Base-by-base conservation (phyloP, 202 grass and related monocot genomes). In the Cymbopogon flexuosus region DNA sequence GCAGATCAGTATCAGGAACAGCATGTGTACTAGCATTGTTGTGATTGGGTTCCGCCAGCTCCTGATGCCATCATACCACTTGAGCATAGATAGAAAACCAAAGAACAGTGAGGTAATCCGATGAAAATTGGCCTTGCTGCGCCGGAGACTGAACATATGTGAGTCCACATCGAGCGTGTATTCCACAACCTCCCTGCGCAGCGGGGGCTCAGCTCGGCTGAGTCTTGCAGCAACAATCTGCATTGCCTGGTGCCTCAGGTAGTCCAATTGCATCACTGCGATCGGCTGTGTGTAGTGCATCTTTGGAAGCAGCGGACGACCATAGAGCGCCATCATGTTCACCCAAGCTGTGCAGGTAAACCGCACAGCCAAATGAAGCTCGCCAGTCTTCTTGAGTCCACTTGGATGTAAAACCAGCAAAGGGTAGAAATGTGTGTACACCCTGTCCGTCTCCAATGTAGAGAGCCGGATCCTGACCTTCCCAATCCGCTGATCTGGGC, bases 301-400 rank as follows among this genome's bases (percentile, higher is more conserved):
- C 79, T 96, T 99, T 0, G 96, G 96, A 10, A 99, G 90, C 73
- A 99, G 65, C 0, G 96, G 96, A 41, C 76, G 82, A 39, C 87
- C 90, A 84, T 99, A 99, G 47, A 92, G 77, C 7, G 80, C 76
- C 42, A 99, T 79, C 96, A 99, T 99, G 88, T 99, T 99, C 19
- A 96, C 87, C 96, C 96, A 99, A 7, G 96, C 92, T 5, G 88
- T 99, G 85, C 96, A 99, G 1, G 96, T 95, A 80, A 99, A 99
- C 33, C 96, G 69, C 79, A 99, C 84, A 2, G 96, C 92, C 73
- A 99, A 76, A 79, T 99, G 96, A 35, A 99, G 66, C 73, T 99
- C 96, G 0, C 96, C 96, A 2, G 88, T 90, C 92, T 99, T 99
- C 78, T 93, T 95, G 36, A 99, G 86, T 15, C 96, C 96, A 12